Evolutionary conservation across 495 filamentous ascomycete species (phyloP).

Genomic region (Penicillium chermesinum): DNA sequence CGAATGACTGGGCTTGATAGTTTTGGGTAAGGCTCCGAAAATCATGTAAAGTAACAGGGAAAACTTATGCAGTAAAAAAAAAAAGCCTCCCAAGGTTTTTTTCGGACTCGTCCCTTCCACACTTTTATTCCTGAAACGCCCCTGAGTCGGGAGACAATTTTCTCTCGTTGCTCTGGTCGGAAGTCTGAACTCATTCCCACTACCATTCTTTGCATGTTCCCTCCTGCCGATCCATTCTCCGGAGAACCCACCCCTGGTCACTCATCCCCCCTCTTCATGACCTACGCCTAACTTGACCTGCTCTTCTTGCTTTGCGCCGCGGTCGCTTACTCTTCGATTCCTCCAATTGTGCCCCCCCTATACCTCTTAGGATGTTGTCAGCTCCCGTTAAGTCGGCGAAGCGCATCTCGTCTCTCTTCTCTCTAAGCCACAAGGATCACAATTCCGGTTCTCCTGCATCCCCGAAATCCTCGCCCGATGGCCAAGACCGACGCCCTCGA

Average conservation of each 20-base stretch:
- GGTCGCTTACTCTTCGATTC: conserved; percentile 4
- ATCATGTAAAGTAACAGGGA: conserved; percentile 7
- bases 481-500: conserved; percentile 22
- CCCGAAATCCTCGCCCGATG: conserved; percentile 10
- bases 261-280: conserved; percentile 13
- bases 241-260: conserved; percentile 14
- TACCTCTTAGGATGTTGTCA: conserved; percentile 36
- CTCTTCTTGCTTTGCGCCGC: conserved; percentile 10
- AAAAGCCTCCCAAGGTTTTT: too few species aligned
- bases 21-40: conserved; percentile 4
- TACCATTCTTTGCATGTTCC: conserved; percentile 35
- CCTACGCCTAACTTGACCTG: conserved; percentile 15
- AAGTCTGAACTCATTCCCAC: conserved; percentile 8
- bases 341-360: conserved; percentile 3
- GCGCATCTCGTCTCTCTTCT: conserved; percentile 47
- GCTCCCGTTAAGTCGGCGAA: conserved; percentile 47
- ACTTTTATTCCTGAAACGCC: conserved; percentile 1
- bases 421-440: conserved; percentile 36
- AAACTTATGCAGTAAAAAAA: conserved; percentile 2
- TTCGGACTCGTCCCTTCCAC: too few species aligned
- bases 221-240: conserved; percentile 45
- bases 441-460: conserved; percentile 13
- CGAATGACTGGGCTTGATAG: conserved; percentile 5
- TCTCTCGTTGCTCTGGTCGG: background rate
- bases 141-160: conserved; percentile 4